Percentiles rank a stretch among this genome's conserved stretches.
Evolutionary conservation across 202 grass and related monocot genomes (phyloP).

Genomic region (Sporobolus alterniflorus): DNA sequence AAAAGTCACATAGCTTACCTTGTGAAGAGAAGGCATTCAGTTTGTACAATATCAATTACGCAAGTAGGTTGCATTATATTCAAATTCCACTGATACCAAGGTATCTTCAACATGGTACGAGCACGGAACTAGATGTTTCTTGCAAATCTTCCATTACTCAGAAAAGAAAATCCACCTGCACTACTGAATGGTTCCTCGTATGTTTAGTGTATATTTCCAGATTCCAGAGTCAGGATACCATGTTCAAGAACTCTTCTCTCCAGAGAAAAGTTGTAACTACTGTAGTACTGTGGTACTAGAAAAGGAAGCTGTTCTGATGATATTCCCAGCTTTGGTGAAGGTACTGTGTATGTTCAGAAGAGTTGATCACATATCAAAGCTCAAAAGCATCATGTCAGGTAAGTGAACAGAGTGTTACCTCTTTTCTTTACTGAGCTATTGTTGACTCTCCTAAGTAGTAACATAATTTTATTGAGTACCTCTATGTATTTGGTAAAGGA

Average conservation of each 20-base stretch:
- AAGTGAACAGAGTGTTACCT: neutral
- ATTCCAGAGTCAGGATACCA: neutral
- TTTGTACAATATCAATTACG: neutral
- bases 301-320: conserved; percentile 1
- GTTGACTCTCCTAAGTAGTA: neutral
- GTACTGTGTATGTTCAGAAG: neutral
- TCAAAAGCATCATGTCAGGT: neutral
- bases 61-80: conserved; percentile 1
- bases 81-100: neutral
- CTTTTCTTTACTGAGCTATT: neutral
- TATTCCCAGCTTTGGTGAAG: neutral
- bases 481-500: neutral
- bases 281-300: neutral
- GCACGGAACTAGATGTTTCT: conserved; percentile 5
- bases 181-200: conserved; percentile 25
- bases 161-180: neutral
- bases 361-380: neutral
- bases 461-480: neutral
- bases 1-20: conserved; percentile 10
- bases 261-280: neutral
- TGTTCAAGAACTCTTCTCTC: conserved; percentile 13
- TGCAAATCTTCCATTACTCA: neutral
- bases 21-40: neutral
- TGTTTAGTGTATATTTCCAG: neutral
- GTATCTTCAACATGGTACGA: conserved; percentile 14